Evolutionary conservation across 1,284 basidiomycete genomes (phyloP).

Genomic region (Heliocybe sulcata): DNA sequence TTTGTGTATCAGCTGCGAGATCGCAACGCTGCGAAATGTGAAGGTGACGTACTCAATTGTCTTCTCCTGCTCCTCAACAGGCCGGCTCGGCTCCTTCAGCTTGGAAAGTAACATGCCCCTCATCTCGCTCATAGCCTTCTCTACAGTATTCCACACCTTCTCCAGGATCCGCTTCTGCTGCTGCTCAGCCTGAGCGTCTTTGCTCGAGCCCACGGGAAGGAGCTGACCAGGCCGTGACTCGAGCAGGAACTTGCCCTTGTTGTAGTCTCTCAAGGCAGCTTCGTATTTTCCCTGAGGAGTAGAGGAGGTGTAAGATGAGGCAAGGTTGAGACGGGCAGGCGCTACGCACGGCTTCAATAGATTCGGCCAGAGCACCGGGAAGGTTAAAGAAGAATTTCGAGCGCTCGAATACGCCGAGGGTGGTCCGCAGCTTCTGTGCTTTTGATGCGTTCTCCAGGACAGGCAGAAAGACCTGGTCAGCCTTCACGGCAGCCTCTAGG

Average conservation of each 20-base stretch:
- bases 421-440: slow-evolving; percentile 87
- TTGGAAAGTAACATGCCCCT: slow-evolving; percentile 68
- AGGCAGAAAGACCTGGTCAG: slow-evolving; percentile 94
- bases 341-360: slow-evolving; percentile 72
- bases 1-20: too few species aligned
- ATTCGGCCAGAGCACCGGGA: slow-evolving; percentile 87
- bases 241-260: slow-evolving; percentile 91
- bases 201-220: slow-evolving; percentile 51
- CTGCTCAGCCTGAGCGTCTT: slow-evolving; percentile 53
- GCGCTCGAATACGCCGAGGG: slow-evolving; percentile 92
- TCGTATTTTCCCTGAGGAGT: slow-evolving; percentile 80
- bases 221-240: slow-evolving; percentile 84
- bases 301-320: not conserved
- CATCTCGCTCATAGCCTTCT: slow-evolving; percentile 94
- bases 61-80: slow-evolving; percentile 93
- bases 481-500: slow-evolving; percentile 79
- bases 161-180: slow-evolving; percentile 92
- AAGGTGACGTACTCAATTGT: slow-evolving; percentile 93
- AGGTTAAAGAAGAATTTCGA: slow-evolving; percentile 99
- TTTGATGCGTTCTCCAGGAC: slow-evolving; percentile 96
- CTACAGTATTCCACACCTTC: slow-evolving; percentile 94
- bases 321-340: not conserved
- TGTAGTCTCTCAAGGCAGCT: slow-evolving; percentile 91
- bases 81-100: slow-evolving; percentile 72
- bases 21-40: too few species aligned